phyloP scores from a whole-genome alignment of 495 filamentous ascomycete species.

The Chaetomium fimeti region DNA sequence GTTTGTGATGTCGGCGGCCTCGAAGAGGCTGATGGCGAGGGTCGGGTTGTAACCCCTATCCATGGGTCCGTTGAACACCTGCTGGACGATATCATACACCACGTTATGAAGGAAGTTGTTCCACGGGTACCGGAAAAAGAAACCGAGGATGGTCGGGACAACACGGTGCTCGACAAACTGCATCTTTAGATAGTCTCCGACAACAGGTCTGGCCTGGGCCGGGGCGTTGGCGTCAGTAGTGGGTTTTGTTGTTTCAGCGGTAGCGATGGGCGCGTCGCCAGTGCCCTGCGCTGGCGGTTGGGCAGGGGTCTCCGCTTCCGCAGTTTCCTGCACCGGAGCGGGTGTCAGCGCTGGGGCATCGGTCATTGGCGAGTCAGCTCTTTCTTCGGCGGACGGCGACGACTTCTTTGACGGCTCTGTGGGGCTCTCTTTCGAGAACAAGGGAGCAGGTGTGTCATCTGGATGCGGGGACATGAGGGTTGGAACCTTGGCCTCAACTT shows the following conservation, averaged over 20 bases:
- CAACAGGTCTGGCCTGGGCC: slow-evolving; percentile 62
- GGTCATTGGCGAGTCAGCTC: not conserved
- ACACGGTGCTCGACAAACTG: slow-evolving; percentile 93
- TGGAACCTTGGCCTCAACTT: slow-evolving; percentile 9
- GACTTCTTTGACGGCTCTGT: not conserved
- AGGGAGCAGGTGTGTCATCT: slow-evolving; percentile 66
- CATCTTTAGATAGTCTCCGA: slow-evolving; percentile 96
- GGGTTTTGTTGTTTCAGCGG: slow-evolving; percentile 21
- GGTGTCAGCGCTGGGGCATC: slow-evolving; percentile 2
- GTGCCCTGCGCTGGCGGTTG: slow-evolving; percentile 6
- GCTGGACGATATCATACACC: slow-evolving; percentile 97
- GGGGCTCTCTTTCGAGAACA: slow-evolving; percentile 51
- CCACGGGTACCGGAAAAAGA: slow-evolving; percentile 99
- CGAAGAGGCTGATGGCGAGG: slow-evolving; percentile 91
- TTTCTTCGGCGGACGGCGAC: not conserved
- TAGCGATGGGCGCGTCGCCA: slow-evolving; percentile 24
- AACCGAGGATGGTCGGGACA: slow-evolving; percentile 93
- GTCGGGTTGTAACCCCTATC: slow-evolving; percentile 90
- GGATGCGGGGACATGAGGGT: slow-evolving; percentile 50
- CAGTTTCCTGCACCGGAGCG: not conserved
- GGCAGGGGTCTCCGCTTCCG: not conserved
- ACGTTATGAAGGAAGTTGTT: slow-evolving; percentile 99
- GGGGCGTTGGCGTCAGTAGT: slow-evolving; percentile 21
- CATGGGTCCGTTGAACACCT: slow-evolving; percentile 99
- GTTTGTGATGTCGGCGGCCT: slow-evolving; percentile 83